Conservation (phyloP, 306 rosid species). For the Urtica urens region DNA sequence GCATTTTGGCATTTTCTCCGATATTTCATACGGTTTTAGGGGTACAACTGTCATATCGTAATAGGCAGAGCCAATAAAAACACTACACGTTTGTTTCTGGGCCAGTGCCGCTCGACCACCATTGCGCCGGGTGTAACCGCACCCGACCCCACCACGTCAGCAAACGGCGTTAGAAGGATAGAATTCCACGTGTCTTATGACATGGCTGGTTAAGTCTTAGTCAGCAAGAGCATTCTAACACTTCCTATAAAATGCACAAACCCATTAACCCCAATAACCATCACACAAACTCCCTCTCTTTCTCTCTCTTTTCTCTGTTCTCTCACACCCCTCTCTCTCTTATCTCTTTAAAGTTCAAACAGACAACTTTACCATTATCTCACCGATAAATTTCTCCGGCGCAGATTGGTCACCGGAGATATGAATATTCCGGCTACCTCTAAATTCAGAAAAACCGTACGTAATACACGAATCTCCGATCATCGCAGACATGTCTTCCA, state of each 20-base stretch:
- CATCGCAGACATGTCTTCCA: slow-evolving; percentile 78
- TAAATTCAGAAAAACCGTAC: slow-evolving; percentile 8
- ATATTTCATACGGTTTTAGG: slow-evolving; percentile 10
- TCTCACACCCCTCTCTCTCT: too few species aligned
- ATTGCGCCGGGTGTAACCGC: not conserved
- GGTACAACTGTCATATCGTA: not conserved
- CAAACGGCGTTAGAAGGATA: slow-evolving; percentile 14
- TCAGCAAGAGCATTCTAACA: slow-evolving; percentile 22
- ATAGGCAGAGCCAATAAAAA: not conserved
- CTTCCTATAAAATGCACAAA: slow-evolving; percentile 29
- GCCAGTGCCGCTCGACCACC: slow-evolving; percentile 27
- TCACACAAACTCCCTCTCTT: not conserved
- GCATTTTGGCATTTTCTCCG: slow-evolving; percentile 11
- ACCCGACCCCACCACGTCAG: slow-evolving; percentile 24
- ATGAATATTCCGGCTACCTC: slow-evolving; percentile 51
- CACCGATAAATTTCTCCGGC: slow-evolving; percentile 16
- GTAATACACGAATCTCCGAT: slow-evolving; percentile 46
- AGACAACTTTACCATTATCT: not conserved
- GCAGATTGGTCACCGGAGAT: slow-evolving; percentile 35
- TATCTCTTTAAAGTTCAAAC: not conserved
- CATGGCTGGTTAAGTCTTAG: slow-evolving; percentile 29
- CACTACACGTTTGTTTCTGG: slow-evolving; percentile 5
- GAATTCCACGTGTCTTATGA: slow-evolving; percentile 13
- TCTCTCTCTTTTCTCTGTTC: not conserved
- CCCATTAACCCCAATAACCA: slow-evolving; percentile 5